phyloP scores from a whole-genome alignment of 768 basidiomycete genomes.

The Lentinula lateritia region DNA sequence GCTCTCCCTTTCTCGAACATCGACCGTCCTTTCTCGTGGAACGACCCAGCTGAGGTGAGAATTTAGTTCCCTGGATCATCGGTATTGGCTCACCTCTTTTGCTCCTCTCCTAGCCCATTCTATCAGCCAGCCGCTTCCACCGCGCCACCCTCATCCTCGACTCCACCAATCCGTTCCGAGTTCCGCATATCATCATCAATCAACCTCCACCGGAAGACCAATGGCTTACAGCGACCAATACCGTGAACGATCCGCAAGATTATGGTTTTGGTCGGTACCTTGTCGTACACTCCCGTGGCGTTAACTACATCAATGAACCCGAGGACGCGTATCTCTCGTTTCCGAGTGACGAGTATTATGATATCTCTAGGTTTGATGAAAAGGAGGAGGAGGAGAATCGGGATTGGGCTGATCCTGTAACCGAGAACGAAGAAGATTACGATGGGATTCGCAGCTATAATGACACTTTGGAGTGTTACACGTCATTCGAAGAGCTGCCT shows the following conservation, averaged over 20 bases:
- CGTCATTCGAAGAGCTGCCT: background rate
- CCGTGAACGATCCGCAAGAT: constrained; percentile 30
- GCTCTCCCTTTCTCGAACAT: too few relatives aligned
- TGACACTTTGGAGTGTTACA: background rate
- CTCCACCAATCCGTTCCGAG: too few relatives aligned
- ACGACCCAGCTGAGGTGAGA: too few relatives aligned
- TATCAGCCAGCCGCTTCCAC: too few relatives aligned
- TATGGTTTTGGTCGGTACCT: constrained; percentile 27
- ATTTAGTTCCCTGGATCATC: too few relatives aligned
- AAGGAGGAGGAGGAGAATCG: background rate
- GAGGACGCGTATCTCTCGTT: background rate
- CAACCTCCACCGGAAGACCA: constrained; percentile 32
- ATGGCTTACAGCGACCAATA: constrained; percentile 30
- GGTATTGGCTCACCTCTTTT: too few relatives aligned
- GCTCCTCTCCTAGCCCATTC: too few relatives aligned
- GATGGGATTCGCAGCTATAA: background rate
- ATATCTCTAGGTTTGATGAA: background rate
- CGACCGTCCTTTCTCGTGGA: too few relatives aligned
- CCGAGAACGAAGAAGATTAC: background rate
- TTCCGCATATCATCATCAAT: too few relatives aligned
- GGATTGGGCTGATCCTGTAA: background rate
- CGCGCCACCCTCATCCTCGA: too few relatives aligned
- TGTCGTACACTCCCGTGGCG: constrained; percentile 17
- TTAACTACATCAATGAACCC: constrained; percentile 2
- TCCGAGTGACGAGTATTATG: background rate